Base-by-base conservation (phyloP, 192 early-diverging fungal genomes). In the Oehlia diaphana region DNA sequence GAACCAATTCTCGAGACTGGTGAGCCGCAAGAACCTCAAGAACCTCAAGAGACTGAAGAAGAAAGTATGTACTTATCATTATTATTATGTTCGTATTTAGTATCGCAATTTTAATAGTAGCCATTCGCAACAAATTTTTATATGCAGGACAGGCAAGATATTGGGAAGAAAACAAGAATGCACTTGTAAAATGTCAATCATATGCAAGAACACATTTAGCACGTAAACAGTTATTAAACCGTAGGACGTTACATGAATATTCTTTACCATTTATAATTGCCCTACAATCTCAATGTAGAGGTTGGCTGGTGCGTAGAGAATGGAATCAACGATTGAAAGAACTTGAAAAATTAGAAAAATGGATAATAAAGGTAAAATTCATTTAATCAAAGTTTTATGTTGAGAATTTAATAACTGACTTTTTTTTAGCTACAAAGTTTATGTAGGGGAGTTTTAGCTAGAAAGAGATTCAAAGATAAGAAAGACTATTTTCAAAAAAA, bases 401-500 rank as follows among this genome's bases (percentile, higher is more conserved):
- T 0, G 12, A 9, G 7, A 1, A 42, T 26, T 39, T 44, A 4
- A n/a, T 44, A 9, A 44, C 44, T 1, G 1, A 70, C 8, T 21
- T 16, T 67, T 39, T 63, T 37, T 80, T 84, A 83, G 67, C 71
- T 92, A 21, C 93, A 94, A 82, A 82, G 87, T 2, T 83, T 89
- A 65, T 82, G 84, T 2, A 90, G 92, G 64, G 90, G 88, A 39
- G 84, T 85, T 16, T 78, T 92, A 37, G 86, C 86, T 37, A 85
- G 91, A 70, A 83, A 86, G n/a, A 78, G 83, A 10, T 79, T 89
- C 42, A 84, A 84, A 77, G 84, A 91, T 72, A 89, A 87, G 50
- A 83, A 83, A 71, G 81, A 86, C 13, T 90, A 91, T 73, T 90
- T 90, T 76, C 74, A 86, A 33, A 84, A 86, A 71, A 94, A 97